These are phyloP conservation scores for Closterium sp. DNA, from an alignment of 139 green algal species.

Conservation along the genomic window DNA sequence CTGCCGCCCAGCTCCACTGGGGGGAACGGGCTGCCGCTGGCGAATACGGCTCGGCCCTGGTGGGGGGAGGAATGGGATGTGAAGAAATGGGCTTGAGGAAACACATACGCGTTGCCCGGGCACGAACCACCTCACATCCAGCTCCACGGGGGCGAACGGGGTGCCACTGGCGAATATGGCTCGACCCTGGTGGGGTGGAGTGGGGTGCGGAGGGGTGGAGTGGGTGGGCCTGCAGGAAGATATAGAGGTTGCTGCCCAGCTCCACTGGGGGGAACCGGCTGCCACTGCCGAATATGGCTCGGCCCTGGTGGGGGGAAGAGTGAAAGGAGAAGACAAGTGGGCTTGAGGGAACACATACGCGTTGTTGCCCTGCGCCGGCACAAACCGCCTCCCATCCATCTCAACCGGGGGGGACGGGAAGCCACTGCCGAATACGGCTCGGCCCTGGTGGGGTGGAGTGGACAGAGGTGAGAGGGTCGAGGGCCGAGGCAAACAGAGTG, in stretches of 20 bases:
- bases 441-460: conserved; percentile 1
- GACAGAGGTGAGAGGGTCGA: too few relatives aligned
- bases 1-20: conserved; percentile 24
- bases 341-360: not conserved
- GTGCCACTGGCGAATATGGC: conserved; percentile 37
- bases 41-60: conserved; percentile 23
- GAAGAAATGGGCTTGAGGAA: not conserved
- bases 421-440: conserved; percentile 27
- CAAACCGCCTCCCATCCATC: conserved; percentile 12
- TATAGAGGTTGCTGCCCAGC: not conserved
- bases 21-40: conserved; percentile 31
- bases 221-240: not conserved
- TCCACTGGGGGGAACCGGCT: conserved; percentile 26
- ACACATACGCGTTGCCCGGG: not conserved
- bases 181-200: not conserved
- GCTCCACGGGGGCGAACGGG: conserved; percentile 21
- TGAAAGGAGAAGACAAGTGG: not conserved
- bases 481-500: too few relatives aligned
- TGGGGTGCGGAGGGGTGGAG: not conserved
- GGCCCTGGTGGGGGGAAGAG: not conserved
- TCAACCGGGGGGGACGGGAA: conserved; percentile 10
- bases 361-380: not conserved
- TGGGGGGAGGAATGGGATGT: not conserved
- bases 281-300: conserved; percentile 17
- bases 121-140: conserved; percentile 2